Conservation (phyloP, 1,284 basidiomycete species). For the Ustilago curta region DNA sequence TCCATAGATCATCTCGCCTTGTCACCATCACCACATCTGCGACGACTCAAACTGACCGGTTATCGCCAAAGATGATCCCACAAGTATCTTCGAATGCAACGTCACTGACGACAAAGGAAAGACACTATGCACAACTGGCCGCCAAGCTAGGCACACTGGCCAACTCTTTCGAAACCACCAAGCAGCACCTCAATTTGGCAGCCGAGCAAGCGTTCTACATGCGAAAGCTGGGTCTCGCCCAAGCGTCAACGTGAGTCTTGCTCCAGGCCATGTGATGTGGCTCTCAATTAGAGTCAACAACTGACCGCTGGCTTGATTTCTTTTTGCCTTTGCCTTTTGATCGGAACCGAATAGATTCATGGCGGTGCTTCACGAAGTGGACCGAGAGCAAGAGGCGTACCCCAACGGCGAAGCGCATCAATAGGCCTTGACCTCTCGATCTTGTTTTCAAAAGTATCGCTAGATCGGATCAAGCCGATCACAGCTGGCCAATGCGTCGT, state of each 20-base stretch:
- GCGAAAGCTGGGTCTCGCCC: conserved; percentile 50
- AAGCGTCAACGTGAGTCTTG: conserved; percentile 44
- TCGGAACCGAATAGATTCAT: conserved; percentile 30
- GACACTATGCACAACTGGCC: conserved; percentile 50
- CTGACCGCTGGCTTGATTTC: not conserved
- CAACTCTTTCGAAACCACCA: conserved; percentile 41
- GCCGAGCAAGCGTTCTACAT: conserved; percentile 54
- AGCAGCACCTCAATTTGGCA: conserved; percentile 38
- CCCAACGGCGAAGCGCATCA: conserved; percentile 16
- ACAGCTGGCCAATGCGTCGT: not conserved
- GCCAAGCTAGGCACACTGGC: conserved; percentile 40
- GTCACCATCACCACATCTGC: conserved; percentile 19
- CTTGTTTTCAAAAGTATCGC: not conserved
- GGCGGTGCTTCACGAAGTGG: conserved; percentile 40
- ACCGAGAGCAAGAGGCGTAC: conserved; percentile 35
- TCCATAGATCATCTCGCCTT: not conserved
- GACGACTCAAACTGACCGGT: not conserved
- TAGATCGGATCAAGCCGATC: not conserved
- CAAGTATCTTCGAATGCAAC: conserved; percentile 23
- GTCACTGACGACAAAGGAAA: conserved; percentile 37
- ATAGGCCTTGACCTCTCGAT: not conserved
- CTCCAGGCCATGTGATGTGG: not conserved
- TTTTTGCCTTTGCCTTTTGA: not conserved
- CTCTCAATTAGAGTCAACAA: not conserved
- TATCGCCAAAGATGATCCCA: conserved; percentile 20